phyloP scores from a whole-genome alignment of 495 filamentous ascomycete species.

The Acidomyces sp. region DNA sequence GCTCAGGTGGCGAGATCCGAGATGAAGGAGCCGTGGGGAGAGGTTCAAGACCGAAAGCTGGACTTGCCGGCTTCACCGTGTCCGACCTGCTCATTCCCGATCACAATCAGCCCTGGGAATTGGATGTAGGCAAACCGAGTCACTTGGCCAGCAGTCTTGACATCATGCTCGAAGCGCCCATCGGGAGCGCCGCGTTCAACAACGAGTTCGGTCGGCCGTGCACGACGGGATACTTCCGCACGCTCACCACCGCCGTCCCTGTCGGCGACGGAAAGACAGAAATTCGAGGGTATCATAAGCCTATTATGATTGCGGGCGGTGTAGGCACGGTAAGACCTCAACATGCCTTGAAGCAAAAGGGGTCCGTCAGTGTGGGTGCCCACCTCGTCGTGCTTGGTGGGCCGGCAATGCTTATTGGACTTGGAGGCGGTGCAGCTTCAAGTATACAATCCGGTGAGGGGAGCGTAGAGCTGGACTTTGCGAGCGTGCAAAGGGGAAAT shows the following conservation, averaged over 20 bases:
- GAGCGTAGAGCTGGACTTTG: constrained; percentile 83
- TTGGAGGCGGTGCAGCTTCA: constrained; percentile 89
- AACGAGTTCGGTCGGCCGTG: constrained; percentile 96
- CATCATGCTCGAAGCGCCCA: constrained; percentile 94
- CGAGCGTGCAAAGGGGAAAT: constrained; percentile 88
- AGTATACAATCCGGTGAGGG: constrained; percentile 80
- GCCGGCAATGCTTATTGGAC: constrained; percentile 91
- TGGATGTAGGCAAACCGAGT: constrained; percentile 73
- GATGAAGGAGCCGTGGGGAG: constrained; percentile 91
- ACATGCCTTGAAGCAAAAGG: constrained; percentile 70
- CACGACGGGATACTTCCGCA: constrained; percentile 79
- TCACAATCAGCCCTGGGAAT: constrained; percentile 71
- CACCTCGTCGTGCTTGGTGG: constrained; percentile 87
- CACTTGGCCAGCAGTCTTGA: constrained; percentile 89
- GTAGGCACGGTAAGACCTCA: constrained; percentile 90
- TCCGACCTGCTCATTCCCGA: constrained; percentile 85
- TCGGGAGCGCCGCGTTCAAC: constrained; percentile 89
- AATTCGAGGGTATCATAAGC: constrained; percentile 87
- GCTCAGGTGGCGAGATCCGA: constrained; percentile 86
- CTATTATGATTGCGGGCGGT: constrained; percentile 97
- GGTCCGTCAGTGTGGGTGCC: constrained; percentile 65
- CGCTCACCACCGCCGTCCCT: constrained; percentile 56
- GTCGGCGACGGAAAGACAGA: constrained; percentile 51
- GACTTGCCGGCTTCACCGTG: constrained; percentile 83
- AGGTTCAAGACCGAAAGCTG: constrained; percentile 87